These are phyloP conservation scores for Acanthamoeba royreba DNA, from an alignment of 208 protist species.

Conservation along the genomic window DNA sequence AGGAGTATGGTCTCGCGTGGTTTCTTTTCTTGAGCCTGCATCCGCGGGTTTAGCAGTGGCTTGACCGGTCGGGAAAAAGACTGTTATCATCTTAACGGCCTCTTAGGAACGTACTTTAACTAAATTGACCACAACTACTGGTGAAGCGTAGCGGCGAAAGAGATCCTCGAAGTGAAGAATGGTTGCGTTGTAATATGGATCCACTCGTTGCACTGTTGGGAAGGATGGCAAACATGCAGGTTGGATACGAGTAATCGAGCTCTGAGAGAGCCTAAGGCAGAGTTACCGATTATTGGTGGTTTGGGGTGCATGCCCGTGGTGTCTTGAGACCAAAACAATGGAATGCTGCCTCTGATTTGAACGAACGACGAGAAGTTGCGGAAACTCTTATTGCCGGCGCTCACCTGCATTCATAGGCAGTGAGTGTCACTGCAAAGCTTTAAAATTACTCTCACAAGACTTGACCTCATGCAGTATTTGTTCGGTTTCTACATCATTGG, in stretches of 20 bases:
- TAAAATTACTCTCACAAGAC: no score
- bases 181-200: slow-evolving; percentile 80
- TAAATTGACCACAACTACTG: slow-evolving; percentile 90
- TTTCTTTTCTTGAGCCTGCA: slow-evolving; percentile 83
- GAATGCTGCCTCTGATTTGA: slow-evolving; percentile 83
- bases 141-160: slow-evolving; percentile 85
- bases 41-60: neutral
- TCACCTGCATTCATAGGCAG: neutral
- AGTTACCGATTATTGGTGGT: slow-evolving; percentile 80
- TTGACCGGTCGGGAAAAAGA: neutral
- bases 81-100: neutral
- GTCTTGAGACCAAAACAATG: slow-evolving; percentile 84
- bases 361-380: slow-evolving; percentile 75
- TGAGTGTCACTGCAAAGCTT: no score
- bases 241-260: neutral
- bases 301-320: slow-evolving; percentile 78
- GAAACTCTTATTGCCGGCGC: neutral
- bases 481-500: slow-evolving; percentile 86
- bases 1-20: slow-evolving; percentile 84
- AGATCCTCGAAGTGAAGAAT: slow-evolving; percentile 91
- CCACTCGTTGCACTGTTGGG: slow-evolving; percentile 62
- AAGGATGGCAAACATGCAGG: neutral
- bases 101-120: slow-evolving; percentile 73
- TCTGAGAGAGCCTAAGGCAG: neutral
- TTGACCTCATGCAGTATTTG: slow-evolving; percentile 80